Evolutionary conservation across 805 yeast genomes (phyloP), one percentile per base, ranked within the genome.

Genomic region (Candida sphagnicola): DNA sequence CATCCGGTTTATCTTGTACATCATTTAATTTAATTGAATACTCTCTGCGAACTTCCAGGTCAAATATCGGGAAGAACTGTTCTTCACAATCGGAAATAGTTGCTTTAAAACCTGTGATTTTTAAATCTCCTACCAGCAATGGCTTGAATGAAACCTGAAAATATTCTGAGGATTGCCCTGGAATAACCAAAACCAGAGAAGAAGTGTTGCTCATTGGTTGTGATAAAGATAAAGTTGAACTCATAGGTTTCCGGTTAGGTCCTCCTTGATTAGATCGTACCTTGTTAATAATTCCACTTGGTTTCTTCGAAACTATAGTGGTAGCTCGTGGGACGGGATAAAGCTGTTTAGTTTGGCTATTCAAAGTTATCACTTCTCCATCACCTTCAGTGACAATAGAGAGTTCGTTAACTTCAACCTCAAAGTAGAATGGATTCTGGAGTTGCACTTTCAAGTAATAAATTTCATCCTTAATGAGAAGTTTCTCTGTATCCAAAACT

Each of bases 361-460:
- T 46, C 10, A 63, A 35, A 1, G 69, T 65, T 30, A 62, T 59
- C 1, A 64, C 52, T n/a, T 50, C 39, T 3, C 53, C 54, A 4
- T 40, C 50, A 5, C 56, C 57, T 10, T 55, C 62, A 3, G 65
- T 50, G 1, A 57, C 59, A 2, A 82, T 59, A 28, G 61, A 50
- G 3, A 83, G 52, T 21, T 72, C 72, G 14, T 67, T 65, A 4
- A 90, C 61, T 28, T 77, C 80, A 11, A 90, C 62, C 30, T 82
- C 87, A 57, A 86, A 87, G 4, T 76, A 75, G 61, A 78, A 87
- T 6, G 96, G 95, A 54, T 91, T 91, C 52, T 84, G 89, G 6
- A 90, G 51, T 3, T 67, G 62, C 2, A 86, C 62, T 4, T 65
- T 54, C 13, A 85, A 64, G 40, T 78, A 83, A 10, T 77, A 74